Base-by-base conservation (phyloP, 805 yeast genomes). In the Cephaloascus fragrans region DNA sequence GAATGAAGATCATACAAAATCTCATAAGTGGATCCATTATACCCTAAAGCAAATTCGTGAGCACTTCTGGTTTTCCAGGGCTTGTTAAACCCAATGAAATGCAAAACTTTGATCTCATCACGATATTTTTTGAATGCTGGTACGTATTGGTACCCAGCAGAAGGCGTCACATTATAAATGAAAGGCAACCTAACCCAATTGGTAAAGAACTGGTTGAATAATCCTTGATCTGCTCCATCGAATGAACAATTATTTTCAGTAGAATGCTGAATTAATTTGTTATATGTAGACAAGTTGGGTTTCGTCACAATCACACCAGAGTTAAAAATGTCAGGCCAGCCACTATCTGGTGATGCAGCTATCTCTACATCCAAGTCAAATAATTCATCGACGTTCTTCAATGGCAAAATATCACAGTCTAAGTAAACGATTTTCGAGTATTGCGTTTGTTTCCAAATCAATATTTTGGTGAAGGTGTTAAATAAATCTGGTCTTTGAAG, bases 201-300 rank as follows among this genome's bases (percentile, higher is more conserved):
- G 2, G 47, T 70, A 54, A 84, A 86, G 50, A 73, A 81, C 51
- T 83, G 84, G 57, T 88, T 88, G 45, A 88, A 64, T 29, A 88
- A 65, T 10, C 97, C 97, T 57, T 88, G 97, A 59, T 88, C 97
- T 2, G 95, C 90, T 33, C 95, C 95, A 58, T 88, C 97, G 48
- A 86, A 84, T 1, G 77, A 63, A 3, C 38, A 26, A 37, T 45
- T 12, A 48, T 48, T 10, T 46, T 42, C 42, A 33, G 47, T 48
- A 3, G 51, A 53, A 26, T 57, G 56, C 2, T 45, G 36, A 19
- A 55, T 43, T 36, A 87, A 64, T 26, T 62, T 59, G 3, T 55
- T 43, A 47, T 63, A 79, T 17, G 66, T 69, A 0, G 47, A 43
- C 1, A 44, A 32, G 46, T 65, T 62, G 3, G 95, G 95, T 28